Conservation (phyloP, 1,284 basidiomycete genomes). For the Melampsora larici-populina region DNA sequence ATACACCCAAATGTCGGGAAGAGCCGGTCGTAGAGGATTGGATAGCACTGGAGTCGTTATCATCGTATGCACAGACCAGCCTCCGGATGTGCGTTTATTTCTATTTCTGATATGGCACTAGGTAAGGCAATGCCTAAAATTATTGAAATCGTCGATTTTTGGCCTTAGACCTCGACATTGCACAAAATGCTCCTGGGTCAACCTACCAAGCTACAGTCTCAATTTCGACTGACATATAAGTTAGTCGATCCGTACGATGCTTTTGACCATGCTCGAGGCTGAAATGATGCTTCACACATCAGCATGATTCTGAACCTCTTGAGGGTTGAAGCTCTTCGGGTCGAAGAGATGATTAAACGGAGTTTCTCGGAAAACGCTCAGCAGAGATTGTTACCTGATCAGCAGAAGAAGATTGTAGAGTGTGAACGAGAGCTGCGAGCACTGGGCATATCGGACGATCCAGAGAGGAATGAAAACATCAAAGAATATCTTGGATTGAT, state of each 20-base stretch:
- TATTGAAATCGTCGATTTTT: not conserved
- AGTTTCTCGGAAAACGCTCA: constrained; percentile 98
- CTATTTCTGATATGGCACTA: not conserved
- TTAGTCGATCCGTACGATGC: not conserved
- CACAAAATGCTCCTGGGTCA: constrained; percentile 88
- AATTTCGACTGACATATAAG: constrained; percentile 97
- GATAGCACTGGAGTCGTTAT: constrained; percentile 95
- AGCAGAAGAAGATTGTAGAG: constrained; percentile 82
- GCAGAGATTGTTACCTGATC: constrained; percentile 85
- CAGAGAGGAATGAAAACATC: constrained; percentile 56
- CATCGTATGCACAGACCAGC: constrained; percentile 72
- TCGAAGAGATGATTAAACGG: constrained; percentile 99
- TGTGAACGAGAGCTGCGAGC: constrained; percentile 69
- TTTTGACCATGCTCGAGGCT: not conserved
- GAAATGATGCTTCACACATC: not conserved
- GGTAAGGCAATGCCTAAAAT: not conserved
- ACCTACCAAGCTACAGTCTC: constrained; percentile 87
- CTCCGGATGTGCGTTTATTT: constrained; percentile 69
- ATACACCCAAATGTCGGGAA: constrained; percentile 93
- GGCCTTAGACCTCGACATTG: constrained; percentile 65
- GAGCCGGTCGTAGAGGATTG: constrained; percentile 90
- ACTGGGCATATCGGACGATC: constrained; percentile 65
- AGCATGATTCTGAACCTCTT: constrained; percentile 93
- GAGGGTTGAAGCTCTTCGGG: constrained; percentile 88
- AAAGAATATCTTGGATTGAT: constrained; percentile 74